Percentiles rank a stretch among this genome's conserved stretches.
phyloP scores from a whole-genome alignment of 139 green algal species.

The Tetradesmus lagerheimii region DNA sequence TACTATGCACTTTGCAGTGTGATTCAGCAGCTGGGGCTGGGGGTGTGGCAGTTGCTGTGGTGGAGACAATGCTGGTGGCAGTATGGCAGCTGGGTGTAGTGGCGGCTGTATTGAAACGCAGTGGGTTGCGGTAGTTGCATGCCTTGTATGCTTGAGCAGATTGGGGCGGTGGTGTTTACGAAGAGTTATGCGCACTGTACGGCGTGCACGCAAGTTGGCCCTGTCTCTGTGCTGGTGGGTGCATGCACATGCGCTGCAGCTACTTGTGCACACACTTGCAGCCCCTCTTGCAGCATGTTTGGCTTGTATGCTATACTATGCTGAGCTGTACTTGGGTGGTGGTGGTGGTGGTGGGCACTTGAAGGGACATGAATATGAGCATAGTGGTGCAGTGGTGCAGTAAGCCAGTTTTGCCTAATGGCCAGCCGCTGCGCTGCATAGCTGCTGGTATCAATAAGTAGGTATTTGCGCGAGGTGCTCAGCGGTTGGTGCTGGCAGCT shows the following conservation, averaged over 20 bases:
- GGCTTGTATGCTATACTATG: background rate
- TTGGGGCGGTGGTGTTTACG: background rate
- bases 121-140: background rate
- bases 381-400: background rate
- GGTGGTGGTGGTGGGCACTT: background rate
- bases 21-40: background rate
- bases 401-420: background rate
- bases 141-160: background rate
- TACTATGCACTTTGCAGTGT: background rate
- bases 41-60: too few species aligned
- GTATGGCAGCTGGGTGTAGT: background rate
- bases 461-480: background rate
- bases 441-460: background rate
- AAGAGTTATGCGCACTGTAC: background rate
- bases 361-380: too few species aligned
- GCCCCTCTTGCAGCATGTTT: too few species aligned
- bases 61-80: background rate
- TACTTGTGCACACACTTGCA: background rate
- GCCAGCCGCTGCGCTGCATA: background rate
- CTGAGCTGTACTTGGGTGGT: background rate
- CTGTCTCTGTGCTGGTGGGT: background rate
- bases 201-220: background rate
- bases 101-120: too few species aligned
- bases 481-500: background rate
- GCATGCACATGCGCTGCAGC: background rate